Conservation (phyloP, 2,329 filamentous ascomycete species). For the Beauveria medogensis region DNA sequence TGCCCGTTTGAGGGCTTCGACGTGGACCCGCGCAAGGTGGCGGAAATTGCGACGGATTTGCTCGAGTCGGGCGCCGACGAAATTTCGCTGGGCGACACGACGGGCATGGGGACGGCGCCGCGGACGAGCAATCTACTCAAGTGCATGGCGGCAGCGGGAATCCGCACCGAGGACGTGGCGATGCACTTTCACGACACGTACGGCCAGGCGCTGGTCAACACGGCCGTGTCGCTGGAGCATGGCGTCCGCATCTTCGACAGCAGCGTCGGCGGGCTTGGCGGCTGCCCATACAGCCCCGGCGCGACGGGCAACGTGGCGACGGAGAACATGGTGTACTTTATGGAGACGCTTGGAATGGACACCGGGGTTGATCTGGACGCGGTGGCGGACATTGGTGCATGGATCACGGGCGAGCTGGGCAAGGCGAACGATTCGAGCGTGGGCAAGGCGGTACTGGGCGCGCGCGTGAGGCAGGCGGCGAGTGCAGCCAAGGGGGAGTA, state of each 20-base stretch:
- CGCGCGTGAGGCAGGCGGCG: conserved; percentile 26
- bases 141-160: conserved; percentile 56
- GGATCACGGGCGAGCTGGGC: conserved; percentile 60
- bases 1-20: conserved; percentile 68
- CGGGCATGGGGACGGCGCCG: conserved; percentile 79
- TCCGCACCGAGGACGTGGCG: conserved; percentile 63
- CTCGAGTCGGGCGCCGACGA: conserved; percentile 86
- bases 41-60: conserved; percentile 58
- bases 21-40: conserved; percentile 54
- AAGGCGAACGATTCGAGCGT: conserved; percentile 57
- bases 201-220: conserved; percentile 77
- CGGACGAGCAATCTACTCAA: conserved; percentile 56
- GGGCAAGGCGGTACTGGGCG: conserved; percentile 56
- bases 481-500: conserved; percentile 17
- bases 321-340: conserved; percentile 73
- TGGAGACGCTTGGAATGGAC: conserved; percentile 64
- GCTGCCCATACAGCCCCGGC: conserved; percentile 77
- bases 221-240: conserved; percentile 66
- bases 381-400: conserved; percentile 60
- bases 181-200: conserved; percentile 90
- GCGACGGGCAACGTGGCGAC: conserved; percentile 82
- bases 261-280: conserved; percentile 72
- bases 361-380: conserved; percentile 65
- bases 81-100: conserved; percentile 84
- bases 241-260: conserved; percentile 74